Conservation (phyloP, 805 yeast species). For the Clavispora asparagi region DNA sequence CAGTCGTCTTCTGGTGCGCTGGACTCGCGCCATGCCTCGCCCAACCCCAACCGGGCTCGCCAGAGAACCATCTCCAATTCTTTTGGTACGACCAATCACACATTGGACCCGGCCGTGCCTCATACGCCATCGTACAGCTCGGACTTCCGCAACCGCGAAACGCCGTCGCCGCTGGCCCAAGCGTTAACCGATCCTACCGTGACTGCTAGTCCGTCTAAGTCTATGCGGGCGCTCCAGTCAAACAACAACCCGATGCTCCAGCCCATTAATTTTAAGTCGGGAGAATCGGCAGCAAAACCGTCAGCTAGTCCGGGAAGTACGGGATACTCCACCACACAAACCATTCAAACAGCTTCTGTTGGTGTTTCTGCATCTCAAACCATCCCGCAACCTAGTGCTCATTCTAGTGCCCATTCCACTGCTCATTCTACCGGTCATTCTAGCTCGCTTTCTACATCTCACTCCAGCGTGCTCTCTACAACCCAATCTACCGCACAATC, state of each 20-base stretch:
- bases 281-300: neutral
- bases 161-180: constrained; percentile 34
- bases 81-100: constrained; percentile 7
- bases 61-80: constrained; percentile 38
- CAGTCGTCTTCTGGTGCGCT: constrained; percentile 35
- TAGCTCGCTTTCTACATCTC: no score
- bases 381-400: no score
- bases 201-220: constrained; percentile 35
- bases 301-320: neutral
- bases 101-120: neutral
- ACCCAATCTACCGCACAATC: neutral
- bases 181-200: constrained; percentile 13
- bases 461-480: no score
- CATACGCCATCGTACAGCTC: constrained; percentile 12
- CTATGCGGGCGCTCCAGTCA: constrained; percentile 48
- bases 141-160: constrained; percentile 12
- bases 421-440: no score
- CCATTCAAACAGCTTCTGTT: no score
- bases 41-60: constrained; percentile 23
- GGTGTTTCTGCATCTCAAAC: no score
- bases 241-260: constrained; percentile 45
- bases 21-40: constrained; percentile 26
- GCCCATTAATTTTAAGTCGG: constrained; percentile 46
- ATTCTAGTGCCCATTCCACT: no score
- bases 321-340: no score